A percentile compares a stretch with the other conserved stretches of the same genome.
phyloP scores from a whole-genome alignment of 2,329 filamentous ascomycete genomes.

The Arachnomyces sp. region DNA sequence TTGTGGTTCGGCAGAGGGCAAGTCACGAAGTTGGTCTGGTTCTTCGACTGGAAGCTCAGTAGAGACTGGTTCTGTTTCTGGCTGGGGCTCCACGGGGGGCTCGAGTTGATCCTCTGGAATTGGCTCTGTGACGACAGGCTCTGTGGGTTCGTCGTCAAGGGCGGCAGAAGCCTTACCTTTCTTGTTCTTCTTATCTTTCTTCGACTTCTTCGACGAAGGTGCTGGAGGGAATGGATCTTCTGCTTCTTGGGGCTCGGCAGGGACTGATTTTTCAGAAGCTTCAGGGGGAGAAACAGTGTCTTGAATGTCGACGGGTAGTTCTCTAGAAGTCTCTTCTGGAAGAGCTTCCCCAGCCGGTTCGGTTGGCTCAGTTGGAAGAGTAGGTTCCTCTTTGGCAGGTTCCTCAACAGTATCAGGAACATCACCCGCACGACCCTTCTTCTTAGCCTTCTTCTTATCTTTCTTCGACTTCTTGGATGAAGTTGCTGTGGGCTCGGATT shows the following conservation, averaged over 20 bases:
- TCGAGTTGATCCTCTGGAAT: not conserved
- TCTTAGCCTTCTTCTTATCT: conserved; percentile 20
- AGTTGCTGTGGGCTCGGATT: not conserved
- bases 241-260: not conserved
- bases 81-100: too few relatives aligned
- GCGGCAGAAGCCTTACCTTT: conserved; percentile 2
- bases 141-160: not conserved
- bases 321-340: not conserved
- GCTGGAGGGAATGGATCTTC: not conserved
- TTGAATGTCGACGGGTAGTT: not conserved
- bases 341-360: not conserved
- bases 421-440: not conserved
- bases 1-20: not conserved
- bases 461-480: conserved; percentile 20
- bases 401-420: conserved; percentile 6
- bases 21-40: not conserved
- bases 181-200: conserved; percentile 21
- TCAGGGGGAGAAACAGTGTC: not conserved
- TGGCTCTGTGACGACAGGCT: not conserved
- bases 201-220: conserved; percentile 17
- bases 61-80: too few relatives aligned
- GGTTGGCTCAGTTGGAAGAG: conserved; percentile 2
- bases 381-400: conserved; percentile 1
- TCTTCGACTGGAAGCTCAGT: conserved; percentile 5
- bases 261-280: not conserved